Evolutionary conservation across 495 filamentous ascomycete species (phyloP).

Genomic region (Entonaema liquescens): DNA sequence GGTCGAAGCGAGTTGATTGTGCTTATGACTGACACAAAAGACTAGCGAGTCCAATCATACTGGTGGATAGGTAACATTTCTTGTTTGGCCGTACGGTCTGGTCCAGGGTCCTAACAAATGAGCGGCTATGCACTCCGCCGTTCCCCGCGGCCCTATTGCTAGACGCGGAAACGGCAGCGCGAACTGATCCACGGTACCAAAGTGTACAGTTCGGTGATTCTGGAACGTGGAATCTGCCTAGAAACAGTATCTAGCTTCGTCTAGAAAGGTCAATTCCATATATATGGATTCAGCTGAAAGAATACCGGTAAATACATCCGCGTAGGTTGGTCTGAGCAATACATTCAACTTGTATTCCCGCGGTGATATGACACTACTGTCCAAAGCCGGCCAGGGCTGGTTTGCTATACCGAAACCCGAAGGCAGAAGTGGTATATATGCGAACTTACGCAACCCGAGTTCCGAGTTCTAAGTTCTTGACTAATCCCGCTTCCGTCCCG

Average conservation of each 20-base stretch:
- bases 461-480: not conserved
- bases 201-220: constrained; percentile 26
- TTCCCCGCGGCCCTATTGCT: constrained; percentile 41
- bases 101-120: constrained; percentile 20
- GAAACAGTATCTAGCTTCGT: not conserved
- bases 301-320: not conserved
- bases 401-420: constrained; percentile 21
- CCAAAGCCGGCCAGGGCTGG: not conserved
- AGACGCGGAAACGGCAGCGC: constrained; percentile 15
- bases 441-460: not conserved
- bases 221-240: constrained; percentile 13
- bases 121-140: constrained; percentile 40
- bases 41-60: constrained; percentile 21
- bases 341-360: constrained; percentile 1
- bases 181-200: constrained; percentile 14
- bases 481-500: constrained; percentile 6
- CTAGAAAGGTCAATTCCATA: not conserved
- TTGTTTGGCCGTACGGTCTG: constrained; percentile 8
- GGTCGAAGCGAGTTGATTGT: constrained; percentile 9
- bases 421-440: not conserved
- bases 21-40: constrained; percentile 16
- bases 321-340: not conserved
- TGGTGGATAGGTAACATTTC: constrained; percentile 18
- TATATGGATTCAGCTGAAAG: not conserved
- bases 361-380: not conserved